Conservation (phyloP, 1,284 basidiomycete species). For the Sanghuangporus baumii region DNA sequence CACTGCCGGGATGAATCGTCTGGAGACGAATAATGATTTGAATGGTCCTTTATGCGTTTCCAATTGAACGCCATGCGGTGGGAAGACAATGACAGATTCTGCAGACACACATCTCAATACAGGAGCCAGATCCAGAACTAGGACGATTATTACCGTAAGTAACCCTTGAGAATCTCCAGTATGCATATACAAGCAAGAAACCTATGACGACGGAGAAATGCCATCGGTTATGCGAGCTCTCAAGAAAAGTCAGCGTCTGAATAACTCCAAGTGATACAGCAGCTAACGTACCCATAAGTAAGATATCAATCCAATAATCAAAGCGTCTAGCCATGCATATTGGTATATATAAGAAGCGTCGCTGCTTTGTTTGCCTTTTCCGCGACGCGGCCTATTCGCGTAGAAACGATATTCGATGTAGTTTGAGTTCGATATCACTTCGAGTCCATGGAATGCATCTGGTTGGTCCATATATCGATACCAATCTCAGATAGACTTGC, state of each 20-base stretch:
- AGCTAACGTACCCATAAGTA: neutral
- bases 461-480: neutral
- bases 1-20: slow-evolving; percentile 54
- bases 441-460: neutral
- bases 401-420: slow-evolving; percentile 14
- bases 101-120: neutral
- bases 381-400: neutral
- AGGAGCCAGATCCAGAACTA: neutral
- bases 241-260: neutral
- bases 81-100: slow-evolving; percentile 68
- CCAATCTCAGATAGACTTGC: neutral
- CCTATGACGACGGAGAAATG: neutral
- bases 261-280: neutral
- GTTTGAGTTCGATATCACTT: slow-evolving; percentile 1
- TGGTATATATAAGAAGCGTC: neutral
- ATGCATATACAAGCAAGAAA: slow-evolving; percentile 7
- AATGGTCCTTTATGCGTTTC: slow-evolving; percentile 57
- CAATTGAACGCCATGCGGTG: slow-evolving; percentile 63
- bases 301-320: neutral
- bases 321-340: neutral
- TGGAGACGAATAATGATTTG: slow-evolving; percentile 38
- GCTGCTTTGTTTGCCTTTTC: neutral
- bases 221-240: neutral
- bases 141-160: slow-evolving; percentile 4
- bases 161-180: slow-evolving; percentile 11